A percentile compares a stretch with the other conserved stretches of the same genome.
These are phyloP conservation scores for Raphanus raphanistrum DNA, from an alignment of 345 rosid genomes.

Conservation along the genomic window DNA sequence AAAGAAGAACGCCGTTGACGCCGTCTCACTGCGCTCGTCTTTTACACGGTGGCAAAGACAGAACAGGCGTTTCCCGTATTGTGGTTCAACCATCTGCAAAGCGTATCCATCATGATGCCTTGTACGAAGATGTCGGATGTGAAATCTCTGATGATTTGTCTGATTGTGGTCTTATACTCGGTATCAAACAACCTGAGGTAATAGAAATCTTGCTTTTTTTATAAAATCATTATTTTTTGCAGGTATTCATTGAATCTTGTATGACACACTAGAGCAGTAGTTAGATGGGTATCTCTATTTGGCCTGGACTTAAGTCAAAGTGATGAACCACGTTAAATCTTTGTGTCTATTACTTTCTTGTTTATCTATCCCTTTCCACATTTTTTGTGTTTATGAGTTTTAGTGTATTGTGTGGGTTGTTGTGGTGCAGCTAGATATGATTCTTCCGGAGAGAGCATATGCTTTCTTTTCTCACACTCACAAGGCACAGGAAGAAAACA, in stretches of 20 bases:
- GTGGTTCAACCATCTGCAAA: slow-evolving; percentile 88
- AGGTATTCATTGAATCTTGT: not conserved
- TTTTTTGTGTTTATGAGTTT: not conserved
- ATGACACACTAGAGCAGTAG: not conserved
- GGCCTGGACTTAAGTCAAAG: not conserved
- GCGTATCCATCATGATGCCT: slow-evolving; percentile 80
- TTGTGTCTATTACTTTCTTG: not conserved
- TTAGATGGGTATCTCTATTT: not conserved
- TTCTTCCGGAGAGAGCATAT: slow-evolving; percentile 79
- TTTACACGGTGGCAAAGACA: slow-evolving; percentile 63
- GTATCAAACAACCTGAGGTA: slow-evolving; percentile 86
- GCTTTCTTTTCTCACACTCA: slow-evolving; percentile 94
- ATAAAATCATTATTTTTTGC: not conserved
- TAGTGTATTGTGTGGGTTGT: not conserved
- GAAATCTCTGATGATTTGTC: slow-evolving; percentile 82
- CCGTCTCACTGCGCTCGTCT: slow-evolving; percentile 92
- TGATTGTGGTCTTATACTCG: slow-evolving; percentile 81
- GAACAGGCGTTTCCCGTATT: slow-evolving; percentile 73
- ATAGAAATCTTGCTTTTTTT: not conserved
- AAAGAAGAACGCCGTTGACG: slow-evolving; percentile 83
- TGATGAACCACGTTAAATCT: not conserved
- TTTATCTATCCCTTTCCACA: not conserved
- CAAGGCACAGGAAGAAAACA: slow-evolving; percentile 83
- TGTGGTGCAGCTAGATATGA: slow-evolving; percentile 61
- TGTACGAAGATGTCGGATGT: slow-evolving; percentile 84